Conservation (phyloP, 257 asterid genomes). For the Nicotiana benthamiana region DNA sequence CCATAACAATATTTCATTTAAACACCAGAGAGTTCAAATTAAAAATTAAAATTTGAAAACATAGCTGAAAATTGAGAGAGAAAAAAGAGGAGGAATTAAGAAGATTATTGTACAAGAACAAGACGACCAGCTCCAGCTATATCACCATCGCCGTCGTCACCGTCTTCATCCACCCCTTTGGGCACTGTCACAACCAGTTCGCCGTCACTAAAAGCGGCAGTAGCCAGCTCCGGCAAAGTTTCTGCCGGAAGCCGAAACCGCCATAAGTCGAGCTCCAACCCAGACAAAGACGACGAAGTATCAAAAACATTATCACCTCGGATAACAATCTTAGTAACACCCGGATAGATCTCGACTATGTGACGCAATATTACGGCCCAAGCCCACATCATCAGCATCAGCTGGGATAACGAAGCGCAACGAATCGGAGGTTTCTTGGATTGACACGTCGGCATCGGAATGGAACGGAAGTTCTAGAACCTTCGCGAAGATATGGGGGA, state of each 20-base stretch:
- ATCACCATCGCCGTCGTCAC: constrained; percentile 27
- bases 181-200: constrained; percentile 78
- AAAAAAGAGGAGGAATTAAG: neutral
- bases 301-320: constrained; percentile 35
- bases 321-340: constrained; percentile 61
- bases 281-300: constrained; percentile 26
- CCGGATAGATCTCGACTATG: constrained; percentile 68
- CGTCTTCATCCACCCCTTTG: constrained; percentile 34
- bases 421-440: constrained; percentile 46
- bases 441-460: constrained; percentile 60
- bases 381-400: constrained; percentile 16
- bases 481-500: constrained; percentile 82
- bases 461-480: constrained; percentile 70
- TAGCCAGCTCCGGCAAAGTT: constrained; percentile 59
- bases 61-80: neutral
- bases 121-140: constrained; percentile 39
- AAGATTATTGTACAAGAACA: constrained; percentile 56
- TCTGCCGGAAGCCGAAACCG: constrained; percentile 66
- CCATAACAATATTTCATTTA: neutral
- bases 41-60: neutral
- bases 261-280: constrained; percentile 66
- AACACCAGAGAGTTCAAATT: neutral
- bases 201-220: constrained; percentile 49
- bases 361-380: constrained; percentile 38
- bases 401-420: constrained; percentile 55